These are phyloP conservation scores for Dendryphion nanum DNA, from an alignment of 2,329 filamentous ascomycete species.

Conservation along the genomic window DNA sequence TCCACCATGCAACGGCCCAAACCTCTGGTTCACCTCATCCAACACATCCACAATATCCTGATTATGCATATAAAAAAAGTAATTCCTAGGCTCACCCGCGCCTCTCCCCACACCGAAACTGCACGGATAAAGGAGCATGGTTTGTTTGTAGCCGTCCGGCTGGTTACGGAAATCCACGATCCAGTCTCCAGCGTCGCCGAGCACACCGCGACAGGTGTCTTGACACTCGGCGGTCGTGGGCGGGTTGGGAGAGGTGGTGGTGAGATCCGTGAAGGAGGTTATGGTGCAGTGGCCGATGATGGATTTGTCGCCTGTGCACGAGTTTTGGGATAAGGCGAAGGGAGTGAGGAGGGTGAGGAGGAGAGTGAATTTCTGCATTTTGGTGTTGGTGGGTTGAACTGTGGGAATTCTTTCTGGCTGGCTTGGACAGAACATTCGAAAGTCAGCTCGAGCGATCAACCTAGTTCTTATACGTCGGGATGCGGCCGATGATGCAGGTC, in stretches of 20 bases:
- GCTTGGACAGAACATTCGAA: too few species aligned
- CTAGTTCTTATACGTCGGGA: too few species aligned
- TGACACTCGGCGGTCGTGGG: constrained; percentile 14
- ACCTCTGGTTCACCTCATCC: constrained; percentile 17
- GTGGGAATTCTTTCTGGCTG: too few species aligned
- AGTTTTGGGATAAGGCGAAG: constrained; percentile 3
- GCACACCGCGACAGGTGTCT: constrained; percentile 11
- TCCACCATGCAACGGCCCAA: constrained; percentile 15
- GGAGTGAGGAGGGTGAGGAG: constrained; percentile 4
- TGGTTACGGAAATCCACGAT: constrained; percentile 13
- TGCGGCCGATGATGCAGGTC: too few species aligned
- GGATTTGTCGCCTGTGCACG: constrained; percentile 8
- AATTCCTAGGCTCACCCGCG: constrained; percentile 11
- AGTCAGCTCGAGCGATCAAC: too few species aligned
- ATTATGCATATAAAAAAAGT: constrained; percentile 17
- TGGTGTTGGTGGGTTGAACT: too few species aligned
- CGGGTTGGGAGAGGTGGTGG: constrained; percentile 6
- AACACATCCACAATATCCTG: constrained; percentile 23
- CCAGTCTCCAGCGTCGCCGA: constrained; percentile 22
- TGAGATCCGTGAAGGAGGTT: constrained; percentile 16
- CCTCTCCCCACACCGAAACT: constrained; percentile 16
- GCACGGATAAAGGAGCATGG: constrained; percentile 11
- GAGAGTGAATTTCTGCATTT: too few species aligned
- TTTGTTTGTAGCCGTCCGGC: constrained; percentile 16
- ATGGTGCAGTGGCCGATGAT: constrained; percentile 14